phyloP scores from a whole-genome alignment of 805 yeast species.

The Candida glaebosa region DNA sequence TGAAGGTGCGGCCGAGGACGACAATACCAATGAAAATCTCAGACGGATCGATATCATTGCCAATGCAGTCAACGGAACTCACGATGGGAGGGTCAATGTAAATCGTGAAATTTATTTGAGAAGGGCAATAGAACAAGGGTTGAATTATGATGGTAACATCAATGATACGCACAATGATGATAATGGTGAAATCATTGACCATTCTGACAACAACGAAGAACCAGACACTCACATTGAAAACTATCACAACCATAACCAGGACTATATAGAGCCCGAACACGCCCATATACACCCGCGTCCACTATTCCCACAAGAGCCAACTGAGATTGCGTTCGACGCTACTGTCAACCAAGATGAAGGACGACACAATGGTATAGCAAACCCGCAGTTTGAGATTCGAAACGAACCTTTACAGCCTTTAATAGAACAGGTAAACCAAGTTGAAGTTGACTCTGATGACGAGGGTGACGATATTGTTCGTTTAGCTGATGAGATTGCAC shows the following conservation, averaged over 20 bases:
- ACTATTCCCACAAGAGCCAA: background rate
- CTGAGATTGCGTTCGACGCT: background rate
- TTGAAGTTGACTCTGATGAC: conserved; percentile 14
- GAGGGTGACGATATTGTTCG: conserved; percentile 6
- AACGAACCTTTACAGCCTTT: background rate
- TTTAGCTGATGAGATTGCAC: conserved; percentile 8
- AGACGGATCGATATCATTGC: conserved; percentile 23
- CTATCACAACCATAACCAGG: conserved; percentile 3
- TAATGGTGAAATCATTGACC: conserved; percentile 14
- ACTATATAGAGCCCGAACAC: background rate
- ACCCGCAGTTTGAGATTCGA: background rate
- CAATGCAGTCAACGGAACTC: conserved; percentile 25
- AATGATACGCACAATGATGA: conserved; percentile 11
- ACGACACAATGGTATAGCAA: background rate
- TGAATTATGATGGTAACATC: conserved; percentile 8
- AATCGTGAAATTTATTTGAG: conserved; percentile 17
- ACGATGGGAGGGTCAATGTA: conserved; percentile 9
- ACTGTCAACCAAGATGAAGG: background rate
- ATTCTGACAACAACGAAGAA: conserved; percentile 11
- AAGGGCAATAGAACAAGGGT: conserved; percentile 14
- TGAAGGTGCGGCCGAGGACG: conserved; percentile 18
- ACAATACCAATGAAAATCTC: conserved; percentile 20
- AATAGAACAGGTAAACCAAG: conserved; percentile 1
- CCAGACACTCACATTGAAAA: conserved; percentile 8
- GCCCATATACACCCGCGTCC: background rate